Evolutionary conservation across 2,329 filamentous ascomycete species (phyloP).

Genomic region (Phaeosphaeria sp.): DNA sequence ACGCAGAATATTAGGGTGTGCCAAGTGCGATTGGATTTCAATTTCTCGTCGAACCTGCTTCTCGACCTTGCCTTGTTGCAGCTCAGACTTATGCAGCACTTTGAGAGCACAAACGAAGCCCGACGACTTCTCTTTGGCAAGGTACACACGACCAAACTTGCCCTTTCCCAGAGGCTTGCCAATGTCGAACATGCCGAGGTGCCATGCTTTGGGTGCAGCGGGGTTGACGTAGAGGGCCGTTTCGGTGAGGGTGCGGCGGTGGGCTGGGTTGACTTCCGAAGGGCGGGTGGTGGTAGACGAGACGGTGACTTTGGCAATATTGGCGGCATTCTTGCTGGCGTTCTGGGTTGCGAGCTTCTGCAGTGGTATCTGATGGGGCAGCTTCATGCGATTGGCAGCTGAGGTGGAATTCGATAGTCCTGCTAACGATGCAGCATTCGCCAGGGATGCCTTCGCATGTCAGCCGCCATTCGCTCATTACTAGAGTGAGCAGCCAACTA

Average conservation of each 20-base stretch:
- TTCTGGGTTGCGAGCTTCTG: slow-evolving; percentile 87
- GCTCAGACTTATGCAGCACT: slow-evolving; percentile 82
- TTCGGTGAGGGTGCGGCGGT: slow-evolving; percentile 54
- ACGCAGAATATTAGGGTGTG: slow-evolving; percentile 84
- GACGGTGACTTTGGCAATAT: slow-evolving; percentile 69
- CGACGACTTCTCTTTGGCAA: slow-evolving; percentile 78
- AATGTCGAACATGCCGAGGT: slow-evolving; percentile 94
- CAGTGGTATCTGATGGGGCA: slow-evolving; percentile 73
- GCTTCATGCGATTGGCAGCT: slow-evolving; percentile 70
- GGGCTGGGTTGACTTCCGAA: slow-evolving; percentile 46
- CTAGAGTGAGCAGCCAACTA: slow-evolving; percentile 8
- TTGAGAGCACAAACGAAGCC: slow-evolving; percentile 88
- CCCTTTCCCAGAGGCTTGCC: slow-evolving; percentile 85
- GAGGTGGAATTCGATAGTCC: slow-evolving; percentile 54
- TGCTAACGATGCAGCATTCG: slow-evolving; percentile 55
- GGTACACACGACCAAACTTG: slow-evolving; percentile 86
- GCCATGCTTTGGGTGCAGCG: slow-evolving; percentile 64
- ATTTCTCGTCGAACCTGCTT: slow-evolving; percentile 88
- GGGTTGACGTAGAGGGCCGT: slow-evolving; percentile 53
- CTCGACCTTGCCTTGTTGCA: slow-evolving; percentile 81
- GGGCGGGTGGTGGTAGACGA: slow-evolving; percentile 60
- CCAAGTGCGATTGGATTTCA: slow-evolving; percentile 86
- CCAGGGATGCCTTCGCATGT: slow-evolving; percentile 53
- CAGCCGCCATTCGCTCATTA: slow-evolving; percentile 15
- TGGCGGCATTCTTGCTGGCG: slow-evolving; percentile 55